phyloP scores from a whole-genome alignment of 345 rosid species.

The Gossypium longicalyx region DNA sequence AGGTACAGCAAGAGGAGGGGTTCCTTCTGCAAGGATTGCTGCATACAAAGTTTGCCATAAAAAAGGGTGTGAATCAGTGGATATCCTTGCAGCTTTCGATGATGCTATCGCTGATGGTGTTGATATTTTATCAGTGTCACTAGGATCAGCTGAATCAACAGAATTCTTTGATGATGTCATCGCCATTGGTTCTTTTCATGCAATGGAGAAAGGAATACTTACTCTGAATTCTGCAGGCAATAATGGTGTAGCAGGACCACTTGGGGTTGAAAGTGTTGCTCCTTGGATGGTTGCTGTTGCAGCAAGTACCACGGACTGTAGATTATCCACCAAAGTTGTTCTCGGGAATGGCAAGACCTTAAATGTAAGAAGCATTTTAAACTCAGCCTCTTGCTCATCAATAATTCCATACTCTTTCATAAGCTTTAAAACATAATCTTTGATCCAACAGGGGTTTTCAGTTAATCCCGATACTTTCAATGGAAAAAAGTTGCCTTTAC shows the following conservation, averaged over 20 bases:
- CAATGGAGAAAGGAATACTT: constrained; percentile 43
- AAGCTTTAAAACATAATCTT: not conserved
- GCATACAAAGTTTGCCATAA: constrained; percentile 32
- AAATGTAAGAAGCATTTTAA: constrained; percentile 35
- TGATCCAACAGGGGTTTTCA: constrained; percentile 39
- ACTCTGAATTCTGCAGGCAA: constrained; percentile 36
- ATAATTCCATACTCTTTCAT: not conserved
- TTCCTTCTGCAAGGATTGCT: constrained; percentile 56
- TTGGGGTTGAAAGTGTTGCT: constrained; percentile 50
- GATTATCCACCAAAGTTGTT: constrained; percentile 45
- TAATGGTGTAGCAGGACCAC: constrained; percentile 17
- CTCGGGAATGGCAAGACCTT: constrained; percentile 50
- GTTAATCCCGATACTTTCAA: constrained; percentile 38
- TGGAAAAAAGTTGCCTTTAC: constrained; percentile 36
- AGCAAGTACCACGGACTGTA: constrained; percentile 57
- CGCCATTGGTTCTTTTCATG: constrained; percentile 45
- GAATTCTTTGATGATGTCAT: constrained; percentile 7
- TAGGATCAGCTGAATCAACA: not conserved
- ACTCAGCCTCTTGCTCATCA: not conserved
- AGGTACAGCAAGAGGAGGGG: constrained; percentile 61
- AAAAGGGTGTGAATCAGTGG: constrained; percentile 5
- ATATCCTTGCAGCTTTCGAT: constrained; percentile 32
- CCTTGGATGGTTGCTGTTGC: constrained; percentile 86
- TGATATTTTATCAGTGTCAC: constrained; percentile 28
- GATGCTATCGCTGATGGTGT: constrained; percentile 47